phyloP scores from a whole-genome alignment of 331 rosid genomes.

The Malus hybrid region DNA sequence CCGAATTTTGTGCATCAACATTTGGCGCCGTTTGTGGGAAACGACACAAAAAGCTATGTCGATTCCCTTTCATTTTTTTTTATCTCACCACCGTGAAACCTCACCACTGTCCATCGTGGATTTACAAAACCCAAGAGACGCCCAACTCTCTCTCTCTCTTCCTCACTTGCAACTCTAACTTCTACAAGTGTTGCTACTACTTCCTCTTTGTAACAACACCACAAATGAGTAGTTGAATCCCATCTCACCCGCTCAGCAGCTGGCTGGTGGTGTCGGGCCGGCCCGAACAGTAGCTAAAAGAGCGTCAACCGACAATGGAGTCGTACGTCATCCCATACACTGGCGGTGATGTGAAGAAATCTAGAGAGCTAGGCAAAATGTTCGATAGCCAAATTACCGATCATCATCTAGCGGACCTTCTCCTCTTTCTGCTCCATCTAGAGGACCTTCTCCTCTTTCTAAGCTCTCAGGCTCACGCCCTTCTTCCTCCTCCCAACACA shows the following conservation, averaged over 20 bases:
- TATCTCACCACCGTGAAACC: too few relatives aligned
- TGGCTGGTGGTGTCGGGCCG: slow-evolving; percentile 92
- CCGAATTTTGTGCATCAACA: too few relatives aligned
- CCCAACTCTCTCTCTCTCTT: neutral
- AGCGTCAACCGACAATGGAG: slow-evolving; percentile 73
- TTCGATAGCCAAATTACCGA: slow-evolving; percentile 56
- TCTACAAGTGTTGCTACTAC: neutral
- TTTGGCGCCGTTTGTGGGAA: too few relatives aligned
- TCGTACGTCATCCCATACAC: slow-evolving; percentile 84
- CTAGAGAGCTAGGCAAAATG: slow-evolving; percentile 93
- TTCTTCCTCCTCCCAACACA: slow-evolving; percentile 55
- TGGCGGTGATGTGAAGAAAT: slow-evolving; percentile 91
- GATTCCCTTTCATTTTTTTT: too few relatives aligned
- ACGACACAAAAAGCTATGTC: too few relatives aligned
- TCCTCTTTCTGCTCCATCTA: neutral
- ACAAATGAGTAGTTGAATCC: slow-evolving; percentile 70
- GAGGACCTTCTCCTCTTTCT: slow-evolving; percentile 9
- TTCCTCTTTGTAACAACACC: neutral
- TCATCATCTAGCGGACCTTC: too few relatives aligned
- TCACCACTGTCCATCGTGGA: too few relatives aligned
- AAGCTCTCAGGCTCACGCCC: slow-evolving; percentile 54
- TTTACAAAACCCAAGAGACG: too few relatives aligned
- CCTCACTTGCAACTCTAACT: neutral
- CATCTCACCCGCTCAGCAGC: slow-evolving; percentile 85
- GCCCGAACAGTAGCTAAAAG: slow-evolving; percentile 70